A percentile compares a stretch with the other conserved stretches of the same genome.
phyloP scores from a whole-genome alignment of 179 eudicot species.

The Dionaea muscipula region DNA sequence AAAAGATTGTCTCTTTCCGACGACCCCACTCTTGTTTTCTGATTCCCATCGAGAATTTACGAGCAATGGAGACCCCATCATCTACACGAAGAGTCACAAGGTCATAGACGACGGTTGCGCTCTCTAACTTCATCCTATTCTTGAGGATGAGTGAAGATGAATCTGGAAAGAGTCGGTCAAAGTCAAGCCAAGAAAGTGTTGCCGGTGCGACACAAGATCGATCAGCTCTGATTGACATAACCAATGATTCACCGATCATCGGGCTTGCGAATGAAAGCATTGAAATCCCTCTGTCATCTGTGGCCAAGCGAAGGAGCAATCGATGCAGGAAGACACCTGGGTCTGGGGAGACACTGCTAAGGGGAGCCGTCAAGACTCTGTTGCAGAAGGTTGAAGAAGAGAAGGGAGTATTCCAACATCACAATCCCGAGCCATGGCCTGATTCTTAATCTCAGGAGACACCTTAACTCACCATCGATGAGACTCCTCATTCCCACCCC shows the following conservation, averaged over 20 bases:
- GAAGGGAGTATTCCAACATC: conserved; percentile 45
- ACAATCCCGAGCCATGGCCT: conserved; percentile 20
- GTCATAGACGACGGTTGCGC: conserved; percentile 32
- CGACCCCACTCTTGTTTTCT: neutral
- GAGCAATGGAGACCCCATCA: conserved; percentile 64
- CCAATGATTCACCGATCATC: conserved; percentile 77
- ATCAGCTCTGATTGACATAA: conserved; percentile 43
- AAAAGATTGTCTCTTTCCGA: too few species aligned
- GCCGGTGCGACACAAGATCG: conserved; percentile 16
- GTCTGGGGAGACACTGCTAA: conserved; percentile 70
- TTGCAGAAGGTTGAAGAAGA: conserved; percentile 86
- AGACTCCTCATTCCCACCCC: conserved; percentile 67
- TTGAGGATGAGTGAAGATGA: conserved; percentile 27
- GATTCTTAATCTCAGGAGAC: conserved; percentile 20
- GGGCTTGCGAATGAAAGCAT: conserved; percentile 51
- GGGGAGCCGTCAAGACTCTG: conserved; percentile 70
- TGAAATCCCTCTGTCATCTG: conserved; percentile 41
- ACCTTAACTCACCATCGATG: conserved; percentile 32
- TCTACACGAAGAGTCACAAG: conserved; percentile 50
- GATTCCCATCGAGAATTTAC: neutral
- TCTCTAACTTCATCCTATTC: conserved; percentile 1
- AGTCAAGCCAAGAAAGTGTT: conserved; percentile 17
- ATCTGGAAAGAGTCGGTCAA: conserved; percentile 18
- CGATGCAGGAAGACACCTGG: conserved; percentile 50
- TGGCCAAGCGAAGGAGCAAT: conserved; percentile 28